phyloP scores from a whole-genome alignment of 2,329 filamentous ascomycete species.

The Curvularia eragrostidis region DNA sequence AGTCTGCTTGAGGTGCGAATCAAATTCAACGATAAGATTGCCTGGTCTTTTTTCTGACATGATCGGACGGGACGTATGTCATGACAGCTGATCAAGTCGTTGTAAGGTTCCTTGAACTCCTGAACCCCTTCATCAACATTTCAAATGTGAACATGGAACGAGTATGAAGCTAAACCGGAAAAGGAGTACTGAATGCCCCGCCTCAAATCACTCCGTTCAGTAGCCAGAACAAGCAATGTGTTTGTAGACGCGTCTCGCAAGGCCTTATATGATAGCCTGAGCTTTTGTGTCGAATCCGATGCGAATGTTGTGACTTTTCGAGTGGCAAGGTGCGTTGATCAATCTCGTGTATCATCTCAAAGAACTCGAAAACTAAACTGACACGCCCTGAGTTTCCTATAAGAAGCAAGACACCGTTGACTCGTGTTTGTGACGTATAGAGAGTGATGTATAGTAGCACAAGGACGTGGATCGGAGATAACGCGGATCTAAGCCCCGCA shows the following conservation, averaged over 20 bases:
- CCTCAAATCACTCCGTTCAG: not conserved
- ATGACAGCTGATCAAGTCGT: not conserved
- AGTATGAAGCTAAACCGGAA: not conserved
- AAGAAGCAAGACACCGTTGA: not conserved
- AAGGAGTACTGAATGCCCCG: not conserved
- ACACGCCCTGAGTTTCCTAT: not conserved
- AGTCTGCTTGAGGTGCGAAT: too few relatives aligned
- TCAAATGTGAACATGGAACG: not conserved
- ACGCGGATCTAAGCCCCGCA: not conserved
- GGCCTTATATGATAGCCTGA: not conserved
- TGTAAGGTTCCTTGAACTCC: not conserved
- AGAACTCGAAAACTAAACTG: not conserved
- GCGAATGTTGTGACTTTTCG: not conserved
- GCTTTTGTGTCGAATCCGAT: not conserved
- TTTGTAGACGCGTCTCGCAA: not conserved
- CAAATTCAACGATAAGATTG: too few relatives aligned
- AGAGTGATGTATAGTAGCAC: not conserved
- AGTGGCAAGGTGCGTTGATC: not conserved
- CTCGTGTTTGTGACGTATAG: not conserved
- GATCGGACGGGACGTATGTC: not conserved
- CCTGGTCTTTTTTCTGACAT: not conserved
- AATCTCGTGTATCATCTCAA: not conserved
- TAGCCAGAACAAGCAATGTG: not conserved
- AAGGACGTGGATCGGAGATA: not conserved
- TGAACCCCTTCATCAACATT: not conserved